Base-by-base conservation (phyloP, 352 stramenopile species). In the Phytophthora macrochlamydospora region DNA sequence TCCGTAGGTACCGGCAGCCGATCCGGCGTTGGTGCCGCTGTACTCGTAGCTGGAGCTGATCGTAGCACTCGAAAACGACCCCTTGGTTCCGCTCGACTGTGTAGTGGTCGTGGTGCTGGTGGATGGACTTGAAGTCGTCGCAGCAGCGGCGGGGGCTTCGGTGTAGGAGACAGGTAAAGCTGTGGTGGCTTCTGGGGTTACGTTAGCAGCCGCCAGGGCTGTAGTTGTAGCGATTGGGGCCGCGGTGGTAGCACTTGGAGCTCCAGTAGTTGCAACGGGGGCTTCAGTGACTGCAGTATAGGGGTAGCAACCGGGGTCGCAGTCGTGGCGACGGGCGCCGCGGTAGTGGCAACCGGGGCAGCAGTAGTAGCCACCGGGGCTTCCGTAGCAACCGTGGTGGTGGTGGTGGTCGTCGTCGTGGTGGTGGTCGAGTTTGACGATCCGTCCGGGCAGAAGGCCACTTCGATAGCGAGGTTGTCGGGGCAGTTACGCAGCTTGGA, bases 11-110 rank as follows among this genome's bases (percentile, higher is more conserved):
- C 79, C 79, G 2, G 70, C 29, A 53, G 66, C 71, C 14, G 73
- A 81, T 24, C 78, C 78, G 12, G 76, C 73, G 40, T 79, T 62
- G 5, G 63, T 65, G 44, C 68, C 73, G 40, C 45, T 72, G 62
- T 85, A 85, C 45, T n/a, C 74, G 48, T 78, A 85, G 62, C 76
- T 85, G 37, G 73, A 83, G 51, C 67, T 78, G 59, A 85, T 85
- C 14, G 71, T 80, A 42, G 71, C 75, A 35, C 65, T 71, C 5
- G 72, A 67, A 44, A 83, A 78, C 48, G 68, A 69, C 0, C 59
- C 68, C 4, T 49, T 69, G 6, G 51, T 56, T 32, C 56, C 49
- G 29, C 46, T 71, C 48, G 57, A 51, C 18, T 24, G 18, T 24
- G 18, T 24, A 9, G 56, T 59, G 11, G 55, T 61, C 8, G 51